phyloP scores from a whole-genome alignment of 225 moss, liverwort and hornwort genomes.

The Polytrichum formosum region DNA sequence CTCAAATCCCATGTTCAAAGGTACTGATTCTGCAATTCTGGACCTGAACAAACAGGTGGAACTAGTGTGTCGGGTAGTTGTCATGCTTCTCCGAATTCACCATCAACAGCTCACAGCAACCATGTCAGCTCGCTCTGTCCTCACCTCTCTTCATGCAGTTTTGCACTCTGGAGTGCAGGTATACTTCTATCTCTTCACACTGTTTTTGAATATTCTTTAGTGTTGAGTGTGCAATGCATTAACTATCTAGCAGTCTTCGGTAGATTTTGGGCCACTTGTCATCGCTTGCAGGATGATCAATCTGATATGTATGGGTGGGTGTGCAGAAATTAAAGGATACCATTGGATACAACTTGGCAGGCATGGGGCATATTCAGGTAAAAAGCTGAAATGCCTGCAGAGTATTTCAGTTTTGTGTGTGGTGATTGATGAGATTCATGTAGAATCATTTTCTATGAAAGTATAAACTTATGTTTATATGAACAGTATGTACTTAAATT shows the following conservation, averaged over 20 bases:
- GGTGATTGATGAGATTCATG: no score
- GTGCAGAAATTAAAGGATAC: conserved; percentile 87
- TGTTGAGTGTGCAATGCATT: no score
- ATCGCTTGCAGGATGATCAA: no score
- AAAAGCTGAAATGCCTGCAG: not conserved
- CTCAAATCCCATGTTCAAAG: no score
- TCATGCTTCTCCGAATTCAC: conserved; percentile 83
- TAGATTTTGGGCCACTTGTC: no score
- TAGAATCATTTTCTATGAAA: no score
- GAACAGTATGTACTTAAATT: no score
- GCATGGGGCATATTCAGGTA: conserved; percentile 89
- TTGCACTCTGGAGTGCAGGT: conserved; percentile 85
- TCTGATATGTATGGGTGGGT: not conserved
- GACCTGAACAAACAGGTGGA: conserved; percentile 59
- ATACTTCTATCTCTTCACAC: not conserved
- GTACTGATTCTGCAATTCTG: no score
- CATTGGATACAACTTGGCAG: conserved; percentile 88
- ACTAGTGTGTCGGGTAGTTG: conserved; percentile 86
- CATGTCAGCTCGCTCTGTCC: conserved; percentile 57
- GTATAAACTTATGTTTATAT: no score
- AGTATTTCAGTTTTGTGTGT: not conserved
- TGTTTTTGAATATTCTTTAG: no score
- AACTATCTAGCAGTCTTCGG: no score
- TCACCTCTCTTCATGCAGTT: conserved; percentile 72
- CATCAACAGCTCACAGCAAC: conserved; percentile 93